Evolutionary conservation across 352 stramenopile genomes (phyloP).

Genomic region (Phytophthora cactorum): DNA sequence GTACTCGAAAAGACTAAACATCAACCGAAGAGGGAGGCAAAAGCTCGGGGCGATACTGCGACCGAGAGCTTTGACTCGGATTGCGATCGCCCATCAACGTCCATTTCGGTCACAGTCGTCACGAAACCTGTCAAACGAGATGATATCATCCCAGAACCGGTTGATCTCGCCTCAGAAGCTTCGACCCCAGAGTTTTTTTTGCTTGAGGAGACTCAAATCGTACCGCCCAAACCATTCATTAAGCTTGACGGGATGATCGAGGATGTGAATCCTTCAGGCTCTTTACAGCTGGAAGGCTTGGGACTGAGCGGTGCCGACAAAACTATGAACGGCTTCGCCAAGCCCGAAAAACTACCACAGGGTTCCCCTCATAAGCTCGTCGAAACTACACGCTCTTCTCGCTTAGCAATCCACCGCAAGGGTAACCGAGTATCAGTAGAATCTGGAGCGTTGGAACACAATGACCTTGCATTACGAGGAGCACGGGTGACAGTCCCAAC

Average conservation of each 20-base stretch:
- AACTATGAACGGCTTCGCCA: neutral
- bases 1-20: neutral
- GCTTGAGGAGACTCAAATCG: neutral
- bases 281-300: constrained; percentile 19
- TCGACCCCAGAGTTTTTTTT: neutral
- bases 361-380: neutral
- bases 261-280: neutral
- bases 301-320: constrained; percentile 4
- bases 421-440: neutral
- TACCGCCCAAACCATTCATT: constrained; percentile 21
- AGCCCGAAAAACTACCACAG: neutral
- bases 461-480: constrained; percentile 28
- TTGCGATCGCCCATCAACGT: neutral
- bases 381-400: neutral
- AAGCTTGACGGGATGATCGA: constrained; percentile 15
- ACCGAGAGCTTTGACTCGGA: neutral
- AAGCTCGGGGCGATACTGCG: too few species aligned
- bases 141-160: neutral
- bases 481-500: constrained; percentile 9
- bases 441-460: neutral
- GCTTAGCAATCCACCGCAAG: neutral
- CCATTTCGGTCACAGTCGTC: constrained; percentile 29
- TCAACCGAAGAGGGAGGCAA: neutral
- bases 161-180: neutral
- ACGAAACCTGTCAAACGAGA: constrained; percentile 19